Evolutionary conservation across 164 flowering plant species (phyloP).

Genomic region (Macadamia integrifolia): DNA sequence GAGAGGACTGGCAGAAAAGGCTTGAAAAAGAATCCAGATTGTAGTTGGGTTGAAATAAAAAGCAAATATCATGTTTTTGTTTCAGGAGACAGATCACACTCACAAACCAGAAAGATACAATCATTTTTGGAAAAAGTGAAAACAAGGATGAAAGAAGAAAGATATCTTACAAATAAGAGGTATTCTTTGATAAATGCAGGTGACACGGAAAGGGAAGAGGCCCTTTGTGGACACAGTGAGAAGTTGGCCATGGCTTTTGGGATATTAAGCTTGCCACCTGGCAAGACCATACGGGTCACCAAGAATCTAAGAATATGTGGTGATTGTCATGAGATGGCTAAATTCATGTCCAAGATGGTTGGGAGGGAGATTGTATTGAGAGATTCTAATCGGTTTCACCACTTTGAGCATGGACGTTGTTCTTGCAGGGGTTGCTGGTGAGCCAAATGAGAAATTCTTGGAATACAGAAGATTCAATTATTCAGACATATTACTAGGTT

Average conservation of each 20-base stretch:
- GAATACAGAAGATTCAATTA: not conserved
- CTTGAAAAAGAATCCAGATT: constrained; percentile 45
- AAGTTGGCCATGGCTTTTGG: constrained; percentile 64
- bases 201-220: constrained; percentile 41
- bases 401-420: constrained; percentile 53
- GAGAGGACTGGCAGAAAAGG: constrained; percentile 33
- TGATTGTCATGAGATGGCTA: constrained; percentile 68
- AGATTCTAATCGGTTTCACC: constrained; percentile 65
- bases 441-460: not conserved
- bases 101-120: constrained; percentile 30
- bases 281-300: constrained; percentile 44
- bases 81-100: constrained; percentile 39
- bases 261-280: constrained; percentile 36
- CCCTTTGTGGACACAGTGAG: constrained; percentile 68
- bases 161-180: constrained; percentile 23
- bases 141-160: constrained; percentile 41
- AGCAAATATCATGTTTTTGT: constrained; percentile 46
- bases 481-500: not conserved
- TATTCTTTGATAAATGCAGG: constrained; percentile 43
- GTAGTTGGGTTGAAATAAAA: constrained; percentile 67
- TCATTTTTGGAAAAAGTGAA: constrained; percentile 30
- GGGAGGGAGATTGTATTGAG: constrained; percentile 51
- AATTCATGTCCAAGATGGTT: constrained; percentile 43
- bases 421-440: constrained; percentile 56
- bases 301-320: constrained; percentile 53